Evolutionary conservation across 169 alveolate species (phyloP), one percentile per base, ranked within the genome.

Genomic region (Plasmodium billcollinsi): DNA sequence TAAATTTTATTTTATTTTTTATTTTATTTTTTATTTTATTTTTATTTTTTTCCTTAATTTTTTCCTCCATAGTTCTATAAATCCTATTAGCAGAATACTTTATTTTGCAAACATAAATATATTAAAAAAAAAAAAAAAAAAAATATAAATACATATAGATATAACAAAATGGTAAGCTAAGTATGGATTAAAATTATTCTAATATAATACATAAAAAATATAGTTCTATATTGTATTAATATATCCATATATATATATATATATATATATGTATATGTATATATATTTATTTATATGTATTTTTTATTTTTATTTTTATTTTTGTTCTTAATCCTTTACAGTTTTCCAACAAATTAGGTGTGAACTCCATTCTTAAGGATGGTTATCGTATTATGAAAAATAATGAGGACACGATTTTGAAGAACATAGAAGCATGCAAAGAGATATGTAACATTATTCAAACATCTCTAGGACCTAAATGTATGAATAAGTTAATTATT

Each of bases 401-500:
- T 24, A 85, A 50, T 47, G 88, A 85, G 33, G 92, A 85, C 29
- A 80, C 88, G 0, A 85, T 85, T n/a, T 73, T 85, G 43, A 70
- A 85, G 52, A 98, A 98, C 89, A 98, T 98, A 62, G 99, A 98
- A 72, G 99, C 99, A 43, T 97, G 99, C 86, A 95, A 96, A 63
- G 97, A 96, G 45, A 94, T 98, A 71, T 95, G 99, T 43, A 95
- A 94, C 66, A 97, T 98, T 96, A 95, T 98, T 20, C 96, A 98
- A 85, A 97, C 99, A 50, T 97, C 99, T 11, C 94, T 97, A 52
- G 99, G 99, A 9, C 99, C 99, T 50, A 97, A 97, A 88, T 98
- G 99, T 74, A 97, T 97, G 99, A 98, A 98, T 94, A 98, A 98
- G 93, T 96, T 98, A 96, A 98, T 98, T 59, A 98, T 98, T n/a